These are phyloP conservation scores for Scleroderma bovista DNA, from an alignment of 768 basidiomycete genomes.

Conservation along the genomic window DNA sequence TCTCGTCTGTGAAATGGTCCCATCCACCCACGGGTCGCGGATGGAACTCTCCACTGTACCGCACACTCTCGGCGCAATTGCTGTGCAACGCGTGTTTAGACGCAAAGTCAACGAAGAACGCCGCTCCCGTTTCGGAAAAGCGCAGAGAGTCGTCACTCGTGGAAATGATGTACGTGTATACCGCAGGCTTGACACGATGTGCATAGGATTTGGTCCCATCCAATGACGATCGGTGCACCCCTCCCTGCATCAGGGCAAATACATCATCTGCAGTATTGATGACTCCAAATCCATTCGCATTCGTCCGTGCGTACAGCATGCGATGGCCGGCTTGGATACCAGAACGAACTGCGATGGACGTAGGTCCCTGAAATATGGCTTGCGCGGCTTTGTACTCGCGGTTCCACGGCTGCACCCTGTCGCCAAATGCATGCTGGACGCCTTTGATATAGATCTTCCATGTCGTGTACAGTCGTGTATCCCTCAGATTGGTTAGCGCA, in stretches of 20 bases:
- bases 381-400: constrained; percentile 62
- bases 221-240: too few species aligned
- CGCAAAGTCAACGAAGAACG: constrained; percentile 82
- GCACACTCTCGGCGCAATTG: constrained; percentile 60
- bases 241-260: constrained; percentile 46
- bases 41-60: constrained; percentile 79
- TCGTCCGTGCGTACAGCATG: constrained; percentile 67
- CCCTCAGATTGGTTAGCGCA: constrained; percentile 53
- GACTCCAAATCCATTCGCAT: constrained; percentile 56
- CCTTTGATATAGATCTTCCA: constrained; percentile 71
- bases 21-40: constrained; percentile 66
- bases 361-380: constrained; percentile 58
- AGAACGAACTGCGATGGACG: constrained; percentile 57
- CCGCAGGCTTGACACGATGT: constrained; percentile 67
- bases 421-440: constrained; percentile 53
- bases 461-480: constrained; percentile 64
- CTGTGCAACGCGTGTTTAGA: constrained; percentile 84
- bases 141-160: constrained; percentile 70
- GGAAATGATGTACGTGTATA: constrained; percentile 84
- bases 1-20: constrained; percentile 53
- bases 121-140: constrained; percentile 83
- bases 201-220: constrained; percentile 13
- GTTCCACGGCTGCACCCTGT: constrained; percentile 64
- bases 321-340: constrained; percentile 69
- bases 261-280: constrained; percentile 47